A percentile compares a stretch with the other conserved stretches of the same genome.
These are phyloP conservation scores for Colletotrichum plurivorum DNA, from an alignment of 2,329 filamentous ascomycete genomes.

Conservation along the genomic window DNA sequence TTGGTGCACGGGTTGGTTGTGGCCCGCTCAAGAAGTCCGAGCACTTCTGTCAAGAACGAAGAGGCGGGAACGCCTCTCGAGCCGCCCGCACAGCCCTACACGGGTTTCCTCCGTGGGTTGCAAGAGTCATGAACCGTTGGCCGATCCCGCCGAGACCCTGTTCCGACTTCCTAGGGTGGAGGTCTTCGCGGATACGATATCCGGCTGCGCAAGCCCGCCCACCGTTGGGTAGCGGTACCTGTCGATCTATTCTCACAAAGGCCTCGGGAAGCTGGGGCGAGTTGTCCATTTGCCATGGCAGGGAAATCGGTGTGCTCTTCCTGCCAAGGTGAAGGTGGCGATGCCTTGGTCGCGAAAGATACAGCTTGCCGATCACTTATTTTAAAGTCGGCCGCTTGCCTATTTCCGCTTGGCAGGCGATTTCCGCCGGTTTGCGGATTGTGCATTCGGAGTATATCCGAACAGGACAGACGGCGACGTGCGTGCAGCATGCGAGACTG, in stretches of 20 bases:
- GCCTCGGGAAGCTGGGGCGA: background rate
- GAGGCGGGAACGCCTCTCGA: background rate
- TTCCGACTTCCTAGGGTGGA: slow-evolving; percentile 18
- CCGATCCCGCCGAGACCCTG: slow-evolving; percentile 32
- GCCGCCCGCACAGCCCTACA: slow-evolving; percentile 29
- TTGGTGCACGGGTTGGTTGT: background rate
- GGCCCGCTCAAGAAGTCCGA: slow-evolving; percentile 11
- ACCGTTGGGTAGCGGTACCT: slow-evolving; percentile 26
- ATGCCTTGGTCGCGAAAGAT: slow-evolving; percentile 13
- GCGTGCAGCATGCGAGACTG: background rate
- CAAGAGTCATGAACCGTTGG: slow-evolving; percentile 35
- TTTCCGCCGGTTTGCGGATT: background rate
- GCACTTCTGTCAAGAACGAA: slow-evolving; percentile 6
- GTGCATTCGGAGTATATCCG: background rate
- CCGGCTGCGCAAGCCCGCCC: slow-evolving; percentile 7
- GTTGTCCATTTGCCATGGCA: slow-evolving; percentile 6
- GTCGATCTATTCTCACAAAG: slow-evolving; percentile 17
- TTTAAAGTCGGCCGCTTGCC: background rate
- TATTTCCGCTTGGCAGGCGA: background rate
- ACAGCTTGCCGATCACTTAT: slow-evolving; percentile 29
- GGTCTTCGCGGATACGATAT: slow-evolving; percentile 16
- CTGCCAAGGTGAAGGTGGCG: slow-evolving; percentile 25
- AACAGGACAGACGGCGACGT: slow-evolving; percentile 13
- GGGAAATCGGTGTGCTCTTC: slow-evolving; percentile 8
- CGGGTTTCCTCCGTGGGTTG: slow-evolving; percentile 25